Evolutionary conservation across 768 basidiomycete species (phyloP), one percentile per base, ranked within the genome.

Genomic region (Mycena capillaripes): DNA sequence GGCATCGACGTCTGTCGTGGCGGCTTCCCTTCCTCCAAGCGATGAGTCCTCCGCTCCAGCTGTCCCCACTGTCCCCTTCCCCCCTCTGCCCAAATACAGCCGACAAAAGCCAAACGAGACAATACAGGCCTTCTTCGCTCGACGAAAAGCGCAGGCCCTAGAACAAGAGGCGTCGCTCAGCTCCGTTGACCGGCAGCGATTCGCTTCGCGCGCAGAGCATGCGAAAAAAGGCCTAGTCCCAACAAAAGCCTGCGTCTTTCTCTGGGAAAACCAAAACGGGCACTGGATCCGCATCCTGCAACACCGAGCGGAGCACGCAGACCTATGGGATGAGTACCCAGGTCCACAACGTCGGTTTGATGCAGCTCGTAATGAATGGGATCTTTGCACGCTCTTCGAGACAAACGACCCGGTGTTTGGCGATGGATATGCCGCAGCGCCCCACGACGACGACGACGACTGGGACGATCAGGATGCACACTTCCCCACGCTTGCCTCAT

Each of bases 181-280:
- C 21, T 1, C 40, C 16, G 16, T 3, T 16, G 34, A 50, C 10
- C 36, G 38, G 38, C 64, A 66, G 40, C 10, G 21, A 17, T 53
- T 40, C 42, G 10, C 1, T 0, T 21, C 44, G 27, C 64, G 53
- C 4, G 27, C 8, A 32, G 53, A 29, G 0, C 7, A 56, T 19
- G 57, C 56, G 25, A 19, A 27, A 50, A 36, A 27, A 16, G 56
- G 56, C 8, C 19, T 2, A 19, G 57, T 52, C 23, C 56, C 56
- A 23, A 19, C 14, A 4, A 59, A 52, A 40, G 66, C 44, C 44
- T 11, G 9, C 8, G 34, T 67, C 27, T 67, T 59, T 19, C 2
- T 38, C 32, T 68, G 57, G 66, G 57, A 68, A n/a, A 16, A 59
- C 38, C 16, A 25, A 11, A 29, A 58, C 12, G 57, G 57, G 10